Evolutionary conservation across 1,284 basidiomycete species (phyloP).

Genomic region (Austroboletus olivaceoglutinosus): DNA sequence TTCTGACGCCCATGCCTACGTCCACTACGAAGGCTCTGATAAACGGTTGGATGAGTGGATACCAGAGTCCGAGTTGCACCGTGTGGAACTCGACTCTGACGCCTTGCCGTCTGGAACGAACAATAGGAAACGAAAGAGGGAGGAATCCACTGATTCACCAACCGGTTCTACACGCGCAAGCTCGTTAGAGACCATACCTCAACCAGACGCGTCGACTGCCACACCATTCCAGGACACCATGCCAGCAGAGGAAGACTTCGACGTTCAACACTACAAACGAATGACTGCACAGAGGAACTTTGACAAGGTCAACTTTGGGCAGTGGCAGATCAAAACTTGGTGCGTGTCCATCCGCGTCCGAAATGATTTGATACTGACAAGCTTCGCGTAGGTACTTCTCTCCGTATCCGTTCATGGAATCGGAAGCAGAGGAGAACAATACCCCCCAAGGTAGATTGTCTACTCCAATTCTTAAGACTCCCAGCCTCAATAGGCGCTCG

Average conservation of each 20-base stretch:
- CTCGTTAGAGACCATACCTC: conserved; percentile 9
- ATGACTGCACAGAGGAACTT: conserved; percentile 72
- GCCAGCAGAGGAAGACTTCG: conserved; percentile 66
- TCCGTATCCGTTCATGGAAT: conserved; percentile 75
- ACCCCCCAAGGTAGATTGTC: conserved; percentile 10
- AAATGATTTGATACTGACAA: not conserved
- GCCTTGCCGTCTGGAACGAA: conserved; percentile 18
- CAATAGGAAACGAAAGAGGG: conserved; percentile 34
- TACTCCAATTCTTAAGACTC: conserved; percentile 39
- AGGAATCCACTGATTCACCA: conserved; percentile 24
- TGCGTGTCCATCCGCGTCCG: conserved; percentile 36
- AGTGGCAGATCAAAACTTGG: conserved; percentile 80
- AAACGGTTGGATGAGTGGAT: conserved; percentile 81
- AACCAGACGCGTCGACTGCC: conserved; percentile 4
- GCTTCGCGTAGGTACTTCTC: conserved; percentile 75
- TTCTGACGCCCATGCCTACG: conserved; percentile 53
- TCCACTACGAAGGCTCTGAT: conserved; percentile 68
- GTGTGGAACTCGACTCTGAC: conserved; percentile 17
- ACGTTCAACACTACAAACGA: conserved; percentile 63
- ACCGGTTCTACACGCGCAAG: conserved; percentile 17
- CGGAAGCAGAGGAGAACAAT: conserved; percentile 52
- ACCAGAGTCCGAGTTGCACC: conserved; percentile 40
- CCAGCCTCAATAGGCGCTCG: conserved; percentile 51
- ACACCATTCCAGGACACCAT: conserved; percentile 14
- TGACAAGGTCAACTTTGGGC: conserved; percentile 71